Evolutionary conservation across 1,284 basidiomycete genomes (phyloP).

Genomic region (Dichomitus squalens): DNA sequence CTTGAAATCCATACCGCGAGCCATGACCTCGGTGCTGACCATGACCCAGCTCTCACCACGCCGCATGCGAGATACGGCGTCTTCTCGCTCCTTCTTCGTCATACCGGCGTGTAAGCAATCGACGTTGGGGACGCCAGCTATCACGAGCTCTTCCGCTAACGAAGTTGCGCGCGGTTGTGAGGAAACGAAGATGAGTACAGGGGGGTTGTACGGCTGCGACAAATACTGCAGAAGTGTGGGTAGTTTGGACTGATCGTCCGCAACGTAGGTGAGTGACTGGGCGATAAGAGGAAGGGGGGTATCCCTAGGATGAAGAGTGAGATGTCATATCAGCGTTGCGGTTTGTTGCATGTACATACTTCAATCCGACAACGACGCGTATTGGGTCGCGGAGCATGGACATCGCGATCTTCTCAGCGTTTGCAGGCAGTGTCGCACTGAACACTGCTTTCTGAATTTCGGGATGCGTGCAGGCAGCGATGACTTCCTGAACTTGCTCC

Average conservation of each 20-base stretch:
- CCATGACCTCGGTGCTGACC: conserved; percentile 94
- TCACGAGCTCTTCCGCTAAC: conserved; percentile 82
- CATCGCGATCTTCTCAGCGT: conserved; percentile 87
- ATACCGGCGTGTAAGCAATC: conserved; percentile 92
- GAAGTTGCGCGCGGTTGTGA: conserved; percentile 91
- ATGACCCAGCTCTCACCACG: conserved; percentile 90
- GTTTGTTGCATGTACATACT: conserved; percentile 54
- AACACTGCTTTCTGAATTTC: conserved; percentile 87
- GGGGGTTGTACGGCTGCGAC: conserved; percentile 86
- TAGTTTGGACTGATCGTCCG: conserved; percentile 91
- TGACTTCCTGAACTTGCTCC: conserved; percentile 86
- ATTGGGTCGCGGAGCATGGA: conserved; percentile 83
- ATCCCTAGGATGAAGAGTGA: conserved; percentile 58
- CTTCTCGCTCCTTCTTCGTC: conserved; percentile 85
- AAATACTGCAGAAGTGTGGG: conserved; percentile 83
- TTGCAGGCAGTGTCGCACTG: conserved; percentile 92
- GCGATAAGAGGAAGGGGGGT: conserved; percentile 81
- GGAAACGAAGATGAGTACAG: conserved; percentile 92
- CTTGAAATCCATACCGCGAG: conserved; percentile 97
- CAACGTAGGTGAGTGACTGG: conserved; percentile 90
- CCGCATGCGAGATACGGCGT: conserved; percentile 84
- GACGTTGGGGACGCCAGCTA: conserved; percentile 86
- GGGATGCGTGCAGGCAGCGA: conserved; percentile 78
- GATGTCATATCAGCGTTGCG: conserved; percentile 7
- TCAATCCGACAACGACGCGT: conserved; percentile 91